A percentile compares a stretch with the other conserved stretches of the same genome.
Evolutionary conservation across 2,329 filamentous ascomycete genomes (phyloP).

Genomic region (Beauveria pseudobassiana): DNA sequence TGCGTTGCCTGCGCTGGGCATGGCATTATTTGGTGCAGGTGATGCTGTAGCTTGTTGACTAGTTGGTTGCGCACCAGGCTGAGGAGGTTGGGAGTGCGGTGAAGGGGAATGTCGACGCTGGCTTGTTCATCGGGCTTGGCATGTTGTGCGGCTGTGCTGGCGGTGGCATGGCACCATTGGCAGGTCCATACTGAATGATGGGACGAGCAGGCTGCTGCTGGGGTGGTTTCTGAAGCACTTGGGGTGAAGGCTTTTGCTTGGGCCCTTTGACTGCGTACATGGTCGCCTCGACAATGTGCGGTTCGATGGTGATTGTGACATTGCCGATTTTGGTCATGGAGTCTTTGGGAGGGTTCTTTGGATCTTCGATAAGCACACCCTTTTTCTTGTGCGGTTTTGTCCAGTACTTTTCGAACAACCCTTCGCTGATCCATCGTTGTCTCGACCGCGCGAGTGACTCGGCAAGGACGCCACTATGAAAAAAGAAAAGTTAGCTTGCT

Average conservation of each 20-base stretch:
- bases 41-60: neutral
- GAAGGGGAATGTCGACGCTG: constrained; percentile 1
- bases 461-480: constrained; percentile 59
- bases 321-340: constrained; percentile 67
- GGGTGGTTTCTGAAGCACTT: constrained; percentile 16
- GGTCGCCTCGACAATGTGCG: constrained; percentile 70
- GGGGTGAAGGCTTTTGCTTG: constrained; percentile 34
- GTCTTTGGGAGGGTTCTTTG: constrained; percentile 61
- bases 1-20: neutral
- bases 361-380: constrained; percentile 54
- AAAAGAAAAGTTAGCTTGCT: constrained; percentile 13
- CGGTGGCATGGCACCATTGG: constrained; percentile 54
- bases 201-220: constrained; percentile 31
- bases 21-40: neutral
- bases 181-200: constrained; percentile 58
- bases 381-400: constrained; percentile 63
- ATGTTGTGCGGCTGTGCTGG: constrained; percentile 28
- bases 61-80: neutral
- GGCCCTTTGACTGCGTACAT: constrained; percentile 65
- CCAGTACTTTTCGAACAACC: constrained; percentile 73
- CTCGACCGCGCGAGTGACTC: constrained; percentile 69
- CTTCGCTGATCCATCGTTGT: constrained; percentile 63
- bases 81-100: neutral
- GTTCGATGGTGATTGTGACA: constrained; percentile 69
- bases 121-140: constrained; percentile 10